A percentile compares a stretch with the other conserved stretches of the same genome.
Evolutionary conservation across 2,329 filamentous ascomycete species (phyloP).

Genomic region (Hymenoscyphus linearis): DNA sequence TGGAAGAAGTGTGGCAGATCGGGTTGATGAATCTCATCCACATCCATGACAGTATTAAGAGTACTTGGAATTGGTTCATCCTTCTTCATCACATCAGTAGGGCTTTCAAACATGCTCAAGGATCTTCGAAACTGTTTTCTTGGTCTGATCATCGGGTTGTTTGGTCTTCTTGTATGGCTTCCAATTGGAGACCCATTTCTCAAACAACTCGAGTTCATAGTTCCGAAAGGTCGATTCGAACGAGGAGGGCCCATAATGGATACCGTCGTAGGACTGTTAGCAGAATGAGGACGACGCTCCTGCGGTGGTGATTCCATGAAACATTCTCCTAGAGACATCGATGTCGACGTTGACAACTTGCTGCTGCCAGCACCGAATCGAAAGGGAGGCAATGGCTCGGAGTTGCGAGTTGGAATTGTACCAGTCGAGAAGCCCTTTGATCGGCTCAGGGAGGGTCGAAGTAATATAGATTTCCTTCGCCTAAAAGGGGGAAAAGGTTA

Average conservation of each 20-base stretch:
- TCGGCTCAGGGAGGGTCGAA: conserved; percentile 69
- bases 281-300: conserved; percentile 57
- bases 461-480: conserved; percentile 61
- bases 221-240: conserved; percentile 59
- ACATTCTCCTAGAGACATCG: conserved; percentile 71
- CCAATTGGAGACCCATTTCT: conserved; percentile 72
- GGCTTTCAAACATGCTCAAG: conserved; percentile 95
- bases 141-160: conserved; percentile 67
- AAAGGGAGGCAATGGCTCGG: conserved; percentile 68
- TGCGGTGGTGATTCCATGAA: conserved; percentile 73
- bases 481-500: conserved; percentile 34
- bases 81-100: conserved; percentile 83
- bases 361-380: conserved; percentile 58
- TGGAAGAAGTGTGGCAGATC: conserved; percentile 78
- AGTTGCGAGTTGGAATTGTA: conserved; percentile 53
- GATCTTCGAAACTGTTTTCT: conserved; percentile 88
- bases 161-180: conserved; percentile 65
- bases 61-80: conserved; percentile 50
- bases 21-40: conserved; percentile 70
- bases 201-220: conserved; percentile 49
- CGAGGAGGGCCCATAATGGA: conserved; percentile 55
- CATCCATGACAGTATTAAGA: conserved; percentile 74
- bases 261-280: conserved; percentile 53
- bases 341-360: conserved; percentile 45
- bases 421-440: conserved; percentile 71